phyloP scores from a whole-genome alignment of 805 yeast species.

The Pichia manshurica region DNA sequence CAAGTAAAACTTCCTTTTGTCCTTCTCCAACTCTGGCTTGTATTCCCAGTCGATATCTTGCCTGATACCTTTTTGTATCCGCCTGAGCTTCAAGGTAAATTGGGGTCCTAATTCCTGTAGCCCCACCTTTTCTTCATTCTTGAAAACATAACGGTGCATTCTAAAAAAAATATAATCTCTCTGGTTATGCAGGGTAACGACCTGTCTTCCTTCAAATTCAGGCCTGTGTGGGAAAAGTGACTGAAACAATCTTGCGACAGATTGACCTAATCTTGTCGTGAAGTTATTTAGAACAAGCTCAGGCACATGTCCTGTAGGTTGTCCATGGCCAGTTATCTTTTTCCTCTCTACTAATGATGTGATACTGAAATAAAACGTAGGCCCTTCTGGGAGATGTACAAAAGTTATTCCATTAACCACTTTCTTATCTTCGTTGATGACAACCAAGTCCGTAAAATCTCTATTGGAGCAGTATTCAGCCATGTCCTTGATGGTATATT shows the following conservation, averaged over 20 bases:
- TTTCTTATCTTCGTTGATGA: slow-evolving; percentile 92
- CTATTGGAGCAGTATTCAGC: slow-evolving; percentile 76
- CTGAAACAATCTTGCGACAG: slow-evolving; percentile 89
- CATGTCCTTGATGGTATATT: slow-evolving; percentile 81
- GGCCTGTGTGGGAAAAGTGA: slow-evolving; percentile 89
- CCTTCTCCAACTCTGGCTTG: slow-evolving; percentile 92
- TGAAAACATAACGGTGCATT: slow-evolving; percentile 87
- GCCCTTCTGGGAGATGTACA: slow-evolving; percentile 92
- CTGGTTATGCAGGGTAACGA: slow-evolving; percentile 91
- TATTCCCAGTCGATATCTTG: slow-evolving; percentile 97
- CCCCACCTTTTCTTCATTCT: slow-evolving; percentile 88
- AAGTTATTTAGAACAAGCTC: slow-evolving; percentile 90
- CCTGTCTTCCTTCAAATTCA: slow-evolving; percentile 93
- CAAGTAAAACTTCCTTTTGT: slow-evolving; percentile 85
- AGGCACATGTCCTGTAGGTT: slow-evolving; percentile 85
- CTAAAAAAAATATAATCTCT: slow-evolving; percentile 93
- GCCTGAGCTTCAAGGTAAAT: slow-evolving; percentile 80
- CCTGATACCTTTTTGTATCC: slow-evolving; percentile 85
- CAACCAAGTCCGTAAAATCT: slow-evolving; percentile 80
- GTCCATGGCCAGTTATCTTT: slow-evolving; percentile 80
- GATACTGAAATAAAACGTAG: slow-evolving; percentile 86
- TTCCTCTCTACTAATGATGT: slow-evolving; percentile 72
- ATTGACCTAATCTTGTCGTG: slow-evolving; percentile 85
- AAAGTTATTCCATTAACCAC: slow-evolving; percentile 87
- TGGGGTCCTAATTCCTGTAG: slow-evolving; percentile 96